These are phyloP conservation scores for Themeda triandra DNA, from an alignment of 176 grass and related monocot species.

Conservation along the genomic window DNA sequence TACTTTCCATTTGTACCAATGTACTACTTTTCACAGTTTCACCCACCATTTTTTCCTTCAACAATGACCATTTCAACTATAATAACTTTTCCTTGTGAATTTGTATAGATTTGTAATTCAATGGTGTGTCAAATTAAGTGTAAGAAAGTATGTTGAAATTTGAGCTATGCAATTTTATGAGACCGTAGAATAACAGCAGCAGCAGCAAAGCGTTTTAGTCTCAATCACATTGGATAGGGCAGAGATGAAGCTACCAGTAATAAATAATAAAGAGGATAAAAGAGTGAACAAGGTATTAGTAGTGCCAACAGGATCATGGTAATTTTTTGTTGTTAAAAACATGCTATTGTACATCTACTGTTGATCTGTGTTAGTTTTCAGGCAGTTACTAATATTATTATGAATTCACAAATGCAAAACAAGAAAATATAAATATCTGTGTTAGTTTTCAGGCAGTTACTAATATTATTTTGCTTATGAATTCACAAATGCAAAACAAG, in stretches of 20 bases:
- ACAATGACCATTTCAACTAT: not conserved
- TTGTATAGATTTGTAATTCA: not conserved
- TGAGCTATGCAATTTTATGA: not conserved
- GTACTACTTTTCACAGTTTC: conserved; percentile 5
- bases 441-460: not conserved
- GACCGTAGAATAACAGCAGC: not conserved
- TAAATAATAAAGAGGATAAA: not conserved
- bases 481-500: not conserved
- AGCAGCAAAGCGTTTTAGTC: not conserved
- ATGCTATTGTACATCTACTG: not conserved
- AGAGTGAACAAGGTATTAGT: not conserved
- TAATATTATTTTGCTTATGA: conserved; percentile 17
- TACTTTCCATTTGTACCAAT: not conserved
- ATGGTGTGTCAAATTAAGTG: conserved; percentile 6
- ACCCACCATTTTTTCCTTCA: not conserved
- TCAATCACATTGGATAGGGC: not conserved
- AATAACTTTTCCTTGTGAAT: not conserved
- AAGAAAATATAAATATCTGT: too few relatives aligned
- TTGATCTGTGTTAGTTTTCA: not conserved
- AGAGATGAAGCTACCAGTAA: not conserved
- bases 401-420: not conserved
- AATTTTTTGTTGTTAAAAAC: conserved; percentile 13
- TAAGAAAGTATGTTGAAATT: conserved; percentile 8
- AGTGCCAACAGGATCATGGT: not conserved
- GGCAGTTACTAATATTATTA: not conserved